Evolutionary conservation across 352 stramenopile species (phyloP), one percentile per base, ranked within the genome.

Genomic region (Pythium folliculosum): DNA sequence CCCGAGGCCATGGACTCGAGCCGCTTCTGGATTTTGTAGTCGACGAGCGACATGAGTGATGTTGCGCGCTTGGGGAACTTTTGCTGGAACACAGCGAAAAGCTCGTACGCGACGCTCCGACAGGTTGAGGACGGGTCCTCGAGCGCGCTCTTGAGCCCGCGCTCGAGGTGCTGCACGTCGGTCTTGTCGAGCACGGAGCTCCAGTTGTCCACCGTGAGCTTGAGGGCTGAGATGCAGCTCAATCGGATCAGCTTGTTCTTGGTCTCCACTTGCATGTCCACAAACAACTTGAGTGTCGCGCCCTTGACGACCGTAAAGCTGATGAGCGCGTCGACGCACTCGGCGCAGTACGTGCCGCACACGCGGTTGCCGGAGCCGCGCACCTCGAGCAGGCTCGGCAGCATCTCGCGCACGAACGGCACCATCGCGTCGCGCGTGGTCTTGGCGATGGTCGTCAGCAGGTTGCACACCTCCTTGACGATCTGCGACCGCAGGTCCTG

Each of bases 181-280:
- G 65, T 80, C 64, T 90, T 91, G 69, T 95, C 87, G 53, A 94
- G 75, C 45, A 94, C 67, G 19, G 77, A 60, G 72, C 84, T 95
- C 87, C 87, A 95, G 17, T 78, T 66, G 19, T 73, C 61, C 17
- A 92, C 71, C 16, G 71, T 70, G 32, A 80, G 77, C 19, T 76
- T 80, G 19, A 94, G 59, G 69, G 80, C 80, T 30, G 72, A 79
- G 72, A 94, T 85, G 63, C 87, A 95, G 71, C 77, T 84, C 19
- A 88, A 69, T 23, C 87, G 85, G 61, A 95, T 92, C 64, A 83
- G 70, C 53, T 93, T 92, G 75, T 89, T 94, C 71, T 93, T 94
- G 72, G 75, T 92, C 48, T 92, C 83, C 19, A 89, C 67, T 45
- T 90, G 63, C 57, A 82, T 85, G 47, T 94, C 85, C 21, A 91